phyloP scores from a whole-genome alignment of 73 alveolate species.

The Blepharisma stoltei region DNA sequence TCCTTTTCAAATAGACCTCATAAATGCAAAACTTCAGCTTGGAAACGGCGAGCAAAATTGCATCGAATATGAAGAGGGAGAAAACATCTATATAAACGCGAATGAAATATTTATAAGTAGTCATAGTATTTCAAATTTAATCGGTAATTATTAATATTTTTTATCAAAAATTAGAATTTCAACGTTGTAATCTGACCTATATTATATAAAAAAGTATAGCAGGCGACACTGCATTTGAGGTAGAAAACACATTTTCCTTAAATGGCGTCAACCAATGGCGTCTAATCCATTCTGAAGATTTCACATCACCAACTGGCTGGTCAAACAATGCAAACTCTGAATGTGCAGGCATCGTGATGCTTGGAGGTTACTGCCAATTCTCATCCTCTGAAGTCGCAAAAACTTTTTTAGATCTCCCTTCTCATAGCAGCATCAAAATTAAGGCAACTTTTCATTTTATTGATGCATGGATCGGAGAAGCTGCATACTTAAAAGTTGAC shows the following conservation, averaged over 20 bases:
- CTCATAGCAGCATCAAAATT: slow-evolving; percentile 54
- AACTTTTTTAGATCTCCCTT: slow-evolving; percentile 62
- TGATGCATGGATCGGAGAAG: slow-evolving; percentile 84
- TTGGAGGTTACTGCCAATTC: slow-evolving; percentile 72
- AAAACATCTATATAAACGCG: too few relatives aligned
- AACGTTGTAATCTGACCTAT: too few relatives aligned
- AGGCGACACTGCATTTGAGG: slow-evolving; percentile 4
- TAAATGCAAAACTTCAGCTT: too few relatives aligned
- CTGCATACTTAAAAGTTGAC: slow-evolving; percentile 59
- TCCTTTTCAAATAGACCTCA: too few relatives aligned
- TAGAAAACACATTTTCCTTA: neutral
- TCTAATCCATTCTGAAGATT: slow-evolving; percentile 8
- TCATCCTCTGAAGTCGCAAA: slow-evolving; percentile 54
- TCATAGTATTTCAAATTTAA: too few relatives aligned
- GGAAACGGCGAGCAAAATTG: too few relatives aligned
- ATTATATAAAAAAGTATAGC: too few relatives aligned
- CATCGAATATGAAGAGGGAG: too few relatives aligned
- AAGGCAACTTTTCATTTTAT: slow-evolving; percentile 72
- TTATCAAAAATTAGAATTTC: too few relatives aligned
- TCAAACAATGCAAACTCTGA: slow-evolving; percentile 45
- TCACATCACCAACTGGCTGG: slow-evolving; percentile 47
- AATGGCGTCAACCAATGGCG: neutral
- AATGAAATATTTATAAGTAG: too few relatives aligned
- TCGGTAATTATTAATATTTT: too few relatives aligned
- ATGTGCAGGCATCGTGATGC: slow-evolving; percentile 61